phyloP scores from a whole-genome alignment of 2,329 filamentous ascomycete genomes.

The Daldinia sp. region DNA sequence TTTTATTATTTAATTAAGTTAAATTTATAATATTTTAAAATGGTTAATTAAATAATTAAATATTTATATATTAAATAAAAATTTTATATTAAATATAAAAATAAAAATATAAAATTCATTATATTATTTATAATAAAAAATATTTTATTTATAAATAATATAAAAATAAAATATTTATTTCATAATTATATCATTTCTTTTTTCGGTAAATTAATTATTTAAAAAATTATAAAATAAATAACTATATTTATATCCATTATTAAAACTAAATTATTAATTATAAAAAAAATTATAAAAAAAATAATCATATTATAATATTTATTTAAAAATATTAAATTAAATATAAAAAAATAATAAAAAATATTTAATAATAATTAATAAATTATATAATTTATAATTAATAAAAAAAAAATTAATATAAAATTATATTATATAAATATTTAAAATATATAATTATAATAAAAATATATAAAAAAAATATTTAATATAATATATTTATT shows the following conservation, averaged over 20 bases:
- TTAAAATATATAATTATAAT: too few relatives aligned
- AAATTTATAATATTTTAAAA: neutral
- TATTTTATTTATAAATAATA: neutral
- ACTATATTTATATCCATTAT: neutral
- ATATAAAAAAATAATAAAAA: too few relatives aligned
- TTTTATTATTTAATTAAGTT: neutral
- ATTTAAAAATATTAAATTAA: too few relatives aligned
- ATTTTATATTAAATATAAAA: neutral
- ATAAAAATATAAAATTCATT: neutral
- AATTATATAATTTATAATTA: too few relatives aligned
- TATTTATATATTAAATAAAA: conserved; percentile 1
- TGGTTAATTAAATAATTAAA: neutral
- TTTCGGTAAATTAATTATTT: neutral
- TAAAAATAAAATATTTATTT: neutral
- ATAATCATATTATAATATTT: too few relatives aligned
- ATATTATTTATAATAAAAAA: neutral
- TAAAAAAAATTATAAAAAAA: too few relatives aligned
- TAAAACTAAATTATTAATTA: too few relatives aligned
- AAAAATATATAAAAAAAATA: too few relatives aligned
- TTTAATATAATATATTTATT: too few relatives aligned
- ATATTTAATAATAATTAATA: too few relatives aligned
- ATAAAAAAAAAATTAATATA: too few relatives aligned
- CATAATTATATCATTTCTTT: neutral
- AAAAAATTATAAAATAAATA: neutral
- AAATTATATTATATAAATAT: too few relatives aligned